Evolutionary conservation across 257 asterid species (phyloP).

Genomic region (Solanum chilense): DNA sequence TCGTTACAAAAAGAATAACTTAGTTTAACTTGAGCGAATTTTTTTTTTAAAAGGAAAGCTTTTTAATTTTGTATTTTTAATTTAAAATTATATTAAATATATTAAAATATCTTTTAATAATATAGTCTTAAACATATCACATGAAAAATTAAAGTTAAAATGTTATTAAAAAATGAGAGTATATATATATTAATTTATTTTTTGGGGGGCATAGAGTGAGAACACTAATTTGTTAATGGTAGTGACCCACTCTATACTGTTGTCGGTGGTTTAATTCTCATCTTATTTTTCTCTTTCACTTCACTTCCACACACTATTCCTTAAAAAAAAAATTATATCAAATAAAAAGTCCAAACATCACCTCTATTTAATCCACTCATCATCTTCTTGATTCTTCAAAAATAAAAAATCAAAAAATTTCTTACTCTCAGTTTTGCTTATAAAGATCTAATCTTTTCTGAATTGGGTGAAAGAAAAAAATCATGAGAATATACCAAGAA

Average conservation of each 20-base stretch:
- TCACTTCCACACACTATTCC: not conserved
- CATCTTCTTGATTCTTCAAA: not conserved
- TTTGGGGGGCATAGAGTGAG: not conserved
- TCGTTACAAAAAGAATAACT: too few relatives aligned
- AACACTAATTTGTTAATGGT: not conserved
- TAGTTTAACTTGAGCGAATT: accelerated
- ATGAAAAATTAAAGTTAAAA: too few relatives aligned
- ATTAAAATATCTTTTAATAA: too few relatives aligned
- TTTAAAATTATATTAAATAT: accelerated
- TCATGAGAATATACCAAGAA: conserved; percentile 3
- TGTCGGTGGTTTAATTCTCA: not conserved
- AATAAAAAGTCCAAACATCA: not conserved
- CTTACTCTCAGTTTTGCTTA: too few relatives aligned
- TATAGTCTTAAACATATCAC: accelerated
- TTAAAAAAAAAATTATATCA: not conserved
- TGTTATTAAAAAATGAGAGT: too few relatives aligned
- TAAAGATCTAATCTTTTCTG: not conserved
- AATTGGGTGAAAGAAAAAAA: not conserved
- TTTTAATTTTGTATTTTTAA: too few relatives aligned
- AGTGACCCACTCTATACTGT: not conserved
- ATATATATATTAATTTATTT: too few relatives aligned
- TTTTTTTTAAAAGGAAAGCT: accelerated
- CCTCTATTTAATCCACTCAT: not conserved
- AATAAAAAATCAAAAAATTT: accelerated
- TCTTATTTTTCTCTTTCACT: not conserved